Evolutionary conservation across 192 early-diverging fungal species (phyloP).

Genomic region (Backusella luteola): DNA sequence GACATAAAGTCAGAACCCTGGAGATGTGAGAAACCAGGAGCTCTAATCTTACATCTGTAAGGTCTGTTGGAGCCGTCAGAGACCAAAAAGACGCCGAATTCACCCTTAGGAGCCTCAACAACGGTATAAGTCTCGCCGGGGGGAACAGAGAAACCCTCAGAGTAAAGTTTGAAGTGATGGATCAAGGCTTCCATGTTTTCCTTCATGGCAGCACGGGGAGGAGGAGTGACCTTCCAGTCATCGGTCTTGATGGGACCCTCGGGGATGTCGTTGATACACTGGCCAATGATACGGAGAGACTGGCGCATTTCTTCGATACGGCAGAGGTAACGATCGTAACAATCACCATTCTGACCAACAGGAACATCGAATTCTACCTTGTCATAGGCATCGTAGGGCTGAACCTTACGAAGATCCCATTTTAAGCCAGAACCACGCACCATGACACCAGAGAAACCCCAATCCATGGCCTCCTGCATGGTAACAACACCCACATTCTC

Average conservation of each 20-base stretch:
- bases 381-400: constrained; percentile 95
- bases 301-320: constrained; percentile 99
- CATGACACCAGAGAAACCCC: constrained; percentile 94
- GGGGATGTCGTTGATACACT: constrained; percentile 97
- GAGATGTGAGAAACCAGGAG: constrained; percentile 95
- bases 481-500: constrained; percentile 86
- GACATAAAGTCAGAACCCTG: constrained; percentile 88
- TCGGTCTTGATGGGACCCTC: constrained; percentile 92
- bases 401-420: constrained; percentile 92
- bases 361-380: constrained; percentile 97
- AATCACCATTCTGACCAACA: constrained; percentile 91
- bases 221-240: constrained; percentile 94
- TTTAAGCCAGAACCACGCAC: constrained; percentile 89
- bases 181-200: constrained; percentile 99
- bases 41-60: constrained; percentile 94
- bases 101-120: constrained; percentile 98
- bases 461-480: constrained; percentile 85
- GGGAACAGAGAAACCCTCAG: constrained; percentile 98
- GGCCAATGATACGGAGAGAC: constrained; percentile 89
- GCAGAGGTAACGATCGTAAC: constrained; percentile 94
- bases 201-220: constrained; percentile 93
- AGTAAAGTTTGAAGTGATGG: constrained; percentile 99
- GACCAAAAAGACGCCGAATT: constrained; percentile 95
- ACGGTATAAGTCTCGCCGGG: constrained; percentile 97
- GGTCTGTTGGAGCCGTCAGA: constrained; percentile 93